These are phyloP conservation scores for Teunomyces pallodes DNA, from an alignment of 805 yeast genomes.

Conservation along the genomic window DNA sequence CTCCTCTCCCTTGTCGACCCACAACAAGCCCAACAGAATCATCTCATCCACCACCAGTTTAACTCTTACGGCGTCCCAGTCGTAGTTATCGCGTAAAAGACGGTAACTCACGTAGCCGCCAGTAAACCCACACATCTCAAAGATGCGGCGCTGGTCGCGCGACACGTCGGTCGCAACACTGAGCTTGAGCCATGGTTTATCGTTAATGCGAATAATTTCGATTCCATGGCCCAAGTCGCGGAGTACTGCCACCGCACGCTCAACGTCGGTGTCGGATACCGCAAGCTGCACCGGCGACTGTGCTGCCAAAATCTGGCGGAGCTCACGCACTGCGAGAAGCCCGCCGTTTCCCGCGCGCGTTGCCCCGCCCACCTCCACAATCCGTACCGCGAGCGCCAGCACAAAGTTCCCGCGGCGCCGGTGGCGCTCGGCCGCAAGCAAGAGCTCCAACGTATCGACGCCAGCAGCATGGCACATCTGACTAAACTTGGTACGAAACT, in stretches of 20 bases:
- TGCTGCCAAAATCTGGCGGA: constrained; percentile 26
- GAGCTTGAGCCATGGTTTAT: constrained; percentile 49
- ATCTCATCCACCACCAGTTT: constrained; percentile 68
- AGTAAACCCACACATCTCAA: constrained; percentile 72
- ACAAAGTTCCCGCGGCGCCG: constrained; percentile 46
- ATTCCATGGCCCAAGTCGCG: constrained; percentile 68
- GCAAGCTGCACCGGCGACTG: constrained; percentile 29
- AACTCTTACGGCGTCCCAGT: constrained; percentile 68
- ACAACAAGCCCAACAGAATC: constrained; percentile 77
- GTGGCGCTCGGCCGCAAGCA: constrained; percentile 19
- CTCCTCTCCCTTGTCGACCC: constrained; percentile 67
- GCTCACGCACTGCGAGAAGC: constrained; percentile 55
- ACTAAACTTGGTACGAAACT: constrained; percentile 68
- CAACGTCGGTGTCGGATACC: constrained; percentile 50
- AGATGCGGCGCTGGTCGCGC: constrained; percentile 64
- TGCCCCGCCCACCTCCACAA: constrained; percentile 72
- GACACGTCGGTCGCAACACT: constrained; percentile 31
- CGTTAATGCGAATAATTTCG: constrained; percentile 57
- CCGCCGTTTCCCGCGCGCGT: constrained; percentile 83
- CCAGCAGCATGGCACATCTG: constrained; percentile 78
- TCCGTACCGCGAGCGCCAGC: constrained; percentile 61
- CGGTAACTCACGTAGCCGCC: constrained; percentile 69
- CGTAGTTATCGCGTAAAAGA: constrained; percentile 67
- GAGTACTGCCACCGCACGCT: constrained; percentile 52
- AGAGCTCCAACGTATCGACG: constrained; percentile 66